phyloP scores from a whole-genome alignment of 1,139 yeast species.

The Scheffersomyces parashehatae region DNA sequence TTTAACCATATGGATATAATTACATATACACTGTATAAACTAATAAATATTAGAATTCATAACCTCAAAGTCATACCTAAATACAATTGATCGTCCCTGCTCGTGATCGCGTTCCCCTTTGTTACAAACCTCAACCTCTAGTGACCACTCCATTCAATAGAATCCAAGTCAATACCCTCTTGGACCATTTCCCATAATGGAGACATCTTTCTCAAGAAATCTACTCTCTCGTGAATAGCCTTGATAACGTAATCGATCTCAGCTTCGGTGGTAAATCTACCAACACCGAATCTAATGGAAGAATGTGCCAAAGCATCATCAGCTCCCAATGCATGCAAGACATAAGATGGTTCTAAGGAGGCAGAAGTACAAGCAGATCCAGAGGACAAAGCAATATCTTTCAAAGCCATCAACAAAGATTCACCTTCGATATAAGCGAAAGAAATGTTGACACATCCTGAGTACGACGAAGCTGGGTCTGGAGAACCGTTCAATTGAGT shows the following conservation, averaged over 20 bases:
- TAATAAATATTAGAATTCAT: no score
- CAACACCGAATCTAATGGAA: conserved; percentile 94
- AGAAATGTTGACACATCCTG: conserved; percentile 95
- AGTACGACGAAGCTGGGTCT: conserved; percentile 58
- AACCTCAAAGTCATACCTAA: no score
- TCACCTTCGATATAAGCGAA: conserved; percentile 99
- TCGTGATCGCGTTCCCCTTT: not conserved
- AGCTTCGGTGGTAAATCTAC: conserved; percentile 94
- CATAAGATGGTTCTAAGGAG: conserved; percentile 95
- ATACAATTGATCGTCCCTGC: no score
- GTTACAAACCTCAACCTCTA: conserved; percentile 20
- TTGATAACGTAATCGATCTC: conserved; percentile 91
- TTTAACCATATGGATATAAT: no score
- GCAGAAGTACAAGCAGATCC: conserved; percentile 99
- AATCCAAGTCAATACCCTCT: conserved; percentile 91
- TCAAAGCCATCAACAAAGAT: conserved; percentile 93
- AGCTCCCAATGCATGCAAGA: conserved; percentile 93
- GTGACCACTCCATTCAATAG: conserved; percentile 98
- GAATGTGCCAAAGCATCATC: conserved; percentile 99
- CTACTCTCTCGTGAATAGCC: conserved; percentile 87
- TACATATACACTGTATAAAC: no score
- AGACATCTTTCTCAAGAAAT: conserved; percentile 85
- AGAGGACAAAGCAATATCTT: conserved; percentile 92
- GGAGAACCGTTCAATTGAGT: conserved; percentile 88
- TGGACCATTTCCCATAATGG: conserved; percentile 99